These are phyloP conservation scores for Trichaptum fuscoviolaceum DNA, from an alignment of 768 basidiomycete genomes.

Conservation along the genomic window DNA sequence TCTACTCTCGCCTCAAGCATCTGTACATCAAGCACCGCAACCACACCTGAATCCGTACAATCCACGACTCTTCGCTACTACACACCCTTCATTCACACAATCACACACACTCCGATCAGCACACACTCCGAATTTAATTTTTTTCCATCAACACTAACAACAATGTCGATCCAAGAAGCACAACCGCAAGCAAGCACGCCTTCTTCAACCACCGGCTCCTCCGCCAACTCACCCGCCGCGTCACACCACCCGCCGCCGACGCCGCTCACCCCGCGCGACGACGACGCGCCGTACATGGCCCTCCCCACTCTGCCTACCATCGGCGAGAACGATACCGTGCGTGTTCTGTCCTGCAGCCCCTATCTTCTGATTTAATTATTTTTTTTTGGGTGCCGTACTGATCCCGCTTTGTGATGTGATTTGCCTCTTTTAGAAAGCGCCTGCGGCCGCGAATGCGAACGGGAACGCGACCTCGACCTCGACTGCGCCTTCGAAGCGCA, in stretches of 20 bases:
- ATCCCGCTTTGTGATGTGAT: too few relatives aligned
- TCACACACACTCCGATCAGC: slow-evolving; percentile 12
- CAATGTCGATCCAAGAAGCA: slow-evolving; percentile 30
- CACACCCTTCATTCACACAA: slow-evolving; percentile 21
- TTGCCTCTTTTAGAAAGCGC: slow-evolving; percentile 17
- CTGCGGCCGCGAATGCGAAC: slow-evolving; percentile 10
- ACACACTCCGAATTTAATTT: too few relatives aligned
- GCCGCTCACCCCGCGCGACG: slow-evolving; percentile 37
- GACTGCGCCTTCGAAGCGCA: slow-evolving; percentile 57
- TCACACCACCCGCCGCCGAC: slow-evolving; percentile 42
- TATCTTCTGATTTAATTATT: too few relatives aligned
- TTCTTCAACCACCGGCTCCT: slow-evolving; percentile 32
- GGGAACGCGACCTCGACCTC: slow-evolving; percentile 16
- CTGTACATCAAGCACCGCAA: slow-evolving; percentile 22
- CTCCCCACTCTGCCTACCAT: slow-evolving; percentile 22
- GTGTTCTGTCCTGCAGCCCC: not conserved
- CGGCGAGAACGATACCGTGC: slow-evolving; percentile 9
- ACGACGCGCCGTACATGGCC: slow-evolving; percentile 29
- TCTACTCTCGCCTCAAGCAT: slow-evolving; percentile 15
- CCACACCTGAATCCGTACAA: slow-evolving; percentile 13
- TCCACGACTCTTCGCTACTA: slow-evolving; percentile 13
- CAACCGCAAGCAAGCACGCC: slow-evolving; percentile 28
- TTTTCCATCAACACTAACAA: too few relatives aligned
- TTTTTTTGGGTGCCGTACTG: too few relatives aligned
- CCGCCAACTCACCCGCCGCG: slow-evolving; percentile 37